Evolutionary conservation across 2,329 filamentous ascomycete species (phyloP).

Genomic region (Coniochaeta sp.): DNA sequence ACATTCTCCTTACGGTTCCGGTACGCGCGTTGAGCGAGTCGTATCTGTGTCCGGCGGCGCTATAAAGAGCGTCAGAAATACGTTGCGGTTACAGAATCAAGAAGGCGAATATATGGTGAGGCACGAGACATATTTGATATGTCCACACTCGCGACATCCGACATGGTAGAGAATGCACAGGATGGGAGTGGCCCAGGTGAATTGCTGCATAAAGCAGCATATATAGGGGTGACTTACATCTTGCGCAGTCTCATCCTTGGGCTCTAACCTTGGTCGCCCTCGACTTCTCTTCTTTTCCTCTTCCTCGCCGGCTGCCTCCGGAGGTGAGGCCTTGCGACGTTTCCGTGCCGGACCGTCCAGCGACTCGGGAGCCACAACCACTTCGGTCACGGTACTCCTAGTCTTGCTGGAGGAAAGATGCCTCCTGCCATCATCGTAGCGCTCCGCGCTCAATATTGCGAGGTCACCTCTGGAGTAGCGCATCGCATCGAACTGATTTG

Average conservation of each 20-base stretch:
- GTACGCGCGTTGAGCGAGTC: slow-evolving; percentile 79
- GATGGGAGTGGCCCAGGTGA: background rate
- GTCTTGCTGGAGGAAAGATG: background rate
- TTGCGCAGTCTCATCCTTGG: slow-evolving; percentile 68
- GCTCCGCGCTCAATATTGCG: slow-evolving; percentile 39
- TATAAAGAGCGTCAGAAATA: slow-evolving; percentile 22
- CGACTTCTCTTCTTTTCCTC: slow-evolving; percentile 54
- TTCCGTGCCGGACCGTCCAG: slow-evolving; percentile 18
- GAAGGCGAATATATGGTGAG: slow-evolving; percentile 1
- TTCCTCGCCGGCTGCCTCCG: slow-evolving; percentile 23
- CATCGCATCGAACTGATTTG: slow-evolving; percentile 8
- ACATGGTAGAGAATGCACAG: background rate
- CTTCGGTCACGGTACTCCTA: slow-evolving; percentile 1
- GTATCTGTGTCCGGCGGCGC: slow-evolving; percentile 81
- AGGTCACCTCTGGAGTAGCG: slow-evolving; percentile 25
- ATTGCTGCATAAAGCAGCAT: background rate
- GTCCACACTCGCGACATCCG: background rate
- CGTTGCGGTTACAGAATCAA: background rate
- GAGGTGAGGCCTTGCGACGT: slow-evolving; percentile 21
- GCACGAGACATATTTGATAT: background rate
- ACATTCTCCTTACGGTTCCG: slow-evolving; percentile 77
- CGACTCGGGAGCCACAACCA: background rate
- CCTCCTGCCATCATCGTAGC: slow-evolving; percentile 28
- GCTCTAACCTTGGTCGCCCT: slow-evolving; percentile 68
- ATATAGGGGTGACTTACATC: slow-evolving; percentile 54